A percentile compares a stretch with the other conserved stretches of the same genome.
phyloP scores from a whole-genome alignment of 129 eudicot genomes.

The Cynara cardunculus region DNA sequence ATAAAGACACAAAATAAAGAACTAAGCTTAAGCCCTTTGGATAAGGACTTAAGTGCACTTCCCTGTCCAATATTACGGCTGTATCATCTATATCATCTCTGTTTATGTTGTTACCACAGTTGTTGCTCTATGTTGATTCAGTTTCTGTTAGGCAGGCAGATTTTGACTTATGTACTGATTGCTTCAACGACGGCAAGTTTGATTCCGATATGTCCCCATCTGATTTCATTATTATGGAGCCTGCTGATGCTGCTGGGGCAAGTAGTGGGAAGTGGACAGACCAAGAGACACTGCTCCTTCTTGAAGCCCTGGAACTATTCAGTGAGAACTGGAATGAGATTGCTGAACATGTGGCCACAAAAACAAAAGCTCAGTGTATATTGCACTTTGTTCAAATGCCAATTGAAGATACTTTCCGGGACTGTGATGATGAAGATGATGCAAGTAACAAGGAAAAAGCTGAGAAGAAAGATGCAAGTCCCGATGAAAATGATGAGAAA shows the following conservation, averaged over 20 bases:
- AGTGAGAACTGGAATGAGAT: conserved; percentile 97
- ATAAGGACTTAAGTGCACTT: neutral
- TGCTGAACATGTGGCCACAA: conserved; percentile 99
- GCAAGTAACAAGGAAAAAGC: conserved; percentile 19
- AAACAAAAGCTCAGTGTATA: conserved; percentile 95
- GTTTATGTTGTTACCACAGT: neutral
- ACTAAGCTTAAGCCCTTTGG: no score
- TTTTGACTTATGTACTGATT: conserved; percentile 90
- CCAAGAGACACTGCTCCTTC: conserved; percentile 95
- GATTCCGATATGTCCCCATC: conserved; percentile 86
- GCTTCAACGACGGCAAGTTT: conserved; percentile 91
- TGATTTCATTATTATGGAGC: conserved; percentile 98
- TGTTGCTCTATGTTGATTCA: conserved; percentile 29
- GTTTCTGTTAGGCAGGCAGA: conserved; percentile 81
- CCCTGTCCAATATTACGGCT: neutral
- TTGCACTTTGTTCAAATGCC: conserved; percentile 99
- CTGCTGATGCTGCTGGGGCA: conserved; percentile 87
- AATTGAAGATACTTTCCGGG: conserved; percentile 78
- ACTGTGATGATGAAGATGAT: conserved; percentile 44
- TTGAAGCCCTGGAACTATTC: conserved; percentile 89
- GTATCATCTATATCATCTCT: neutral
- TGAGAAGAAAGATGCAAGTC: conserved; percentile 24
- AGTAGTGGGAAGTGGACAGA: conserved; percentile 98
- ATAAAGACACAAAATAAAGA: no score
- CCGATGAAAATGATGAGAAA: conserved; percentile 1